Conservation (phyloP, 306 rosid genomes). For the Castanea mollissima region DNA sequence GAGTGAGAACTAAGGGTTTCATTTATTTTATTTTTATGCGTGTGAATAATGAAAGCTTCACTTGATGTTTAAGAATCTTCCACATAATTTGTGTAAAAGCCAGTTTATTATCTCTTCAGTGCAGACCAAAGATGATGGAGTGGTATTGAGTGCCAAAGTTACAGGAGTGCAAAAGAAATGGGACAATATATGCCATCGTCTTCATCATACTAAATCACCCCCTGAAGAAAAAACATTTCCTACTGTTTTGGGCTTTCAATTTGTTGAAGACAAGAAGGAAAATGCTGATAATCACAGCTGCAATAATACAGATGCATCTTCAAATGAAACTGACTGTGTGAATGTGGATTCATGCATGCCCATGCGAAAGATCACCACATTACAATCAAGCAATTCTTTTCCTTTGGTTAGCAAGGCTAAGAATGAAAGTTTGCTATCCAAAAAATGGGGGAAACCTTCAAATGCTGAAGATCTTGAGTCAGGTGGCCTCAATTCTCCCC, state of each 20-base stretch:
- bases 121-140: conserved; percentile 86
- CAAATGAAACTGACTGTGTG: conserved; percentile 26
- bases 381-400: conserved; percentile 39
- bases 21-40: neutral
- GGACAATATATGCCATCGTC: conserved; percentile 42
- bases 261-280: conserved; percentile 36
- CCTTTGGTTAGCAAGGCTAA: conserved; percentile 32
- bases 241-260: conserved; percentile 47
- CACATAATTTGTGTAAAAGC: conserved; percentile 61
- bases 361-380: conserved; percentile 33
- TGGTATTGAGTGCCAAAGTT: conserved; percentile 53
- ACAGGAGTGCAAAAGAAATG: conserved; percentile 41
- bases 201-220: conserved; percentile 29
- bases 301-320: conserved; percentile 36
- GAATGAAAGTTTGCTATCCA: conserved; percentile 43
- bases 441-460: conserved; percentile 43
- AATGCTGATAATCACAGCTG: conserved; percentile 28
- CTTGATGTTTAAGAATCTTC: conserved; percentile 24
- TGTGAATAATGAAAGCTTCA: neutral
- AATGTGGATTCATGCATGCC: conserved; percentile 47
- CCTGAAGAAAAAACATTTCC: conserved; percentile 51
- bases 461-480: conserved; percentile 63
- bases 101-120: conserved; percentile 71
- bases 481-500: conserved; percentile 40
- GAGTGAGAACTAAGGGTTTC: neutral